Base-by-base conservation (phyloP, 345 rosid genomes). In the Ailanthus altissimus region DNA sequence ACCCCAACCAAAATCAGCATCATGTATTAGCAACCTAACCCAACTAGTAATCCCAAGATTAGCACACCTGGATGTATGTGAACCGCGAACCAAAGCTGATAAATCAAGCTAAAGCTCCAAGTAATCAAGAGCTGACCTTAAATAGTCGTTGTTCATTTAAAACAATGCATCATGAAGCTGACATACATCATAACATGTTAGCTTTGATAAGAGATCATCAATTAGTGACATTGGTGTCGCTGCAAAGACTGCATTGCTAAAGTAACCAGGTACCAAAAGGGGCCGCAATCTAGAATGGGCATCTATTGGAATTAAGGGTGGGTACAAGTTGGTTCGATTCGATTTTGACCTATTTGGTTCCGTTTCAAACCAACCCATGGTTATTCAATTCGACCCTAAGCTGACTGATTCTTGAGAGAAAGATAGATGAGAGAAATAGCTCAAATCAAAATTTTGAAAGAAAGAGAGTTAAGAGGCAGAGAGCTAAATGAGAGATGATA, bases 1-100 rank as follows among this genome's bases (percentile, higher is more conserved):
- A 2, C 98, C 98, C 98, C 98, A 94, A 2, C 98, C 97, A 32
- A 94, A 94, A 82, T 94, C 98, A 5, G 96, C 97, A 23, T 92
- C 97, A 68, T 94, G 93, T 75, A 92, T 90, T 8, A 97, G 97
- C 77, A 94, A 78, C 78, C 97, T 88, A 56, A 77, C 91, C 98
- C 98, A 94, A 73, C 96, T 92, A 15, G 97, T 92, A 76, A 94
- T 92, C 79, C 97, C 96, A 8, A 94, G 88, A 57, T 94, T 94
- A 0, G 98, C 97, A 80, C 97, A 92, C 85, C 60, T 85, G 74
- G 87, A 92, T 75, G 94, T 91, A 75, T 91, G 97, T 1, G 98
- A 87, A 58, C 98, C 97, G 1, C 94, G 92, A 66, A 88, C 96
- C 38, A 94, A 84, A 43, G 90, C 92, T 0, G 94, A 81, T 20